phyloP scores from a whole-genome alignment of 1,139 yeast species.

The Geotrichum reessii region DNA sequence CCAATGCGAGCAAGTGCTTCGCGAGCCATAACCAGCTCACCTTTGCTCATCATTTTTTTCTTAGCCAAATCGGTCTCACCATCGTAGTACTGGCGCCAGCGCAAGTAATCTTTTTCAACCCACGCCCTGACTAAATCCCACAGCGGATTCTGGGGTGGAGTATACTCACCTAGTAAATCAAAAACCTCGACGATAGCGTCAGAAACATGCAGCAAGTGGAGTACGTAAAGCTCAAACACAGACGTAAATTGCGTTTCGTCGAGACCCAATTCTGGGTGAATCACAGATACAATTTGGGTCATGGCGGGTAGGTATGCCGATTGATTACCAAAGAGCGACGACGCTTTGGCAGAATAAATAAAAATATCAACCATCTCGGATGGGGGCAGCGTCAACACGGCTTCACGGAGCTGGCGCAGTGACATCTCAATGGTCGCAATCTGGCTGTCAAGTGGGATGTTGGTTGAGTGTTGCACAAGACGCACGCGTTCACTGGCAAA shows the following conservation, averaged over 20 bases:
- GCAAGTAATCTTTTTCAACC: constrained; percentile 11
- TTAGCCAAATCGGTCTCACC: constrained; percentile 6
- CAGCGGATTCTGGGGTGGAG: not conserved
- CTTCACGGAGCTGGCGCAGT: constrained; percentile 14
- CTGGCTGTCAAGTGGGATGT: not conserved
- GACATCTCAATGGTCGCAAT: constrained; percentile 9
- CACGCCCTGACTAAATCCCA: constrained; percentile 10
- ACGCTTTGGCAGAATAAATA: constrained; percentile 6
- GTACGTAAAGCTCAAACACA: constrained; percentile 7
- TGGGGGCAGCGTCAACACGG: constrained; percentile 3
- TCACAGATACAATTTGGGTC: not conserved
- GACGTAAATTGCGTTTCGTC: not conserved
- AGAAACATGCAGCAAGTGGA: constrained; percentile 7
- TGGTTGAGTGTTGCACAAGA: not conserved
- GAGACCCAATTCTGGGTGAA: constrained; percentile 3
- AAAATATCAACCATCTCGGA: constrained; percentile 6
- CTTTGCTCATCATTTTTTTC: constrained; percentile 6
- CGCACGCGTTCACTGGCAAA: not conserved
- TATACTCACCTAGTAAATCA: constrained; percentile 7
- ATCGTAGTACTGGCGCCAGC: constrained; percentile 12
- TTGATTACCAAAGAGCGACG: constrained; percentile 6
- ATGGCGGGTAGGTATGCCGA: constrained; percentile 5
- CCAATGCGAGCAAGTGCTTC: constrained; percentile 5
- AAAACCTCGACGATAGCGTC: constrained; percentile 9
- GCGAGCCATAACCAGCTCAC: constrained; percentile 5